Base-by-base conservation (phyloP, 1,284 basidiomycete species). In the Mycosarcoma maydis region DNA sequence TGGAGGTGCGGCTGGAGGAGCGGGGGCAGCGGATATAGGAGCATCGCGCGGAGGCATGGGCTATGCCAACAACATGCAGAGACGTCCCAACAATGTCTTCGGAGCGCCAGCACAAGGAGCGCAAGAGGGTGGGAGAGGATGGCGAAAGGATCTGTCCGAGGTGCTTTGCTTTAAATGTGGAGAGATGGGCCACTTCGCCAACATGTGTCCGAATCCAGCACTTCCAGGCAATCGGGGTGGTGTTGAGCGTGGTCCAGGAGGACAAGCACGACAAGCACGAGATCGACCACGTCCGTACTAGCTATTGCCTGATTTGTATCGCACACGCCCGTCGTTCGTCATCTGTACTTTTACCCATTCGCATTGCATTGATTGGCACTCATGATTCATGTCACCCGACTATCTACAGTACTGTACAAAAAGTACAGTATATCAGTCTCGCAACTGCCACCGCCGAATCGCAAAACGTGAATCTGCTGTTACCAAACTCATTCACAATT, bases 91-190 rank as follows among this genome's bases (percentile, higher is more conserved):
- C 43, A 41, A 50, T 33, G 52, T 27, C 7, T 42, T 47, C 10
- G 53, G 40, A n/a, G 20, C 37, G 17, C 53, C 36, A 24, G 6
- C 36, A 13, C 47, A 44, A 24, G 46, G 37, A 34, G 46, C 24
- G 17, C 50, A 55, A 32, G 65, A 50, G 2, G 57, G 49, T 11
- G 64, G 70, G 17, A 22, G 53, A 39, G 67, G 66, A 3, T 66
- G 57, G 60, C 52, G 51, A 13, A 71, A 72, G 38, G 76, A 81
- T 42, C 55, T 78, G 14, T 72, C 50, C 20, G 73, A 77, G 33
- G 75, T 80, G 11, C 57, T 76, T 4, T 81, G 79, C 54, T 81
- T 76, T 69, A 81, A 81, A 57, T 80, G 77, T 37, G 76, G 78
- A 19, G 76, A 80, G 26, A 59, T 59, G 22, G 78, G 78, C 16